Percentiles rank a stretch among this genome's conserved stretches.
Evolutionary conservation across 1,139 yeast genomes (phyloP).

Genomic region (Insectozyma bohioensis): DNA sequence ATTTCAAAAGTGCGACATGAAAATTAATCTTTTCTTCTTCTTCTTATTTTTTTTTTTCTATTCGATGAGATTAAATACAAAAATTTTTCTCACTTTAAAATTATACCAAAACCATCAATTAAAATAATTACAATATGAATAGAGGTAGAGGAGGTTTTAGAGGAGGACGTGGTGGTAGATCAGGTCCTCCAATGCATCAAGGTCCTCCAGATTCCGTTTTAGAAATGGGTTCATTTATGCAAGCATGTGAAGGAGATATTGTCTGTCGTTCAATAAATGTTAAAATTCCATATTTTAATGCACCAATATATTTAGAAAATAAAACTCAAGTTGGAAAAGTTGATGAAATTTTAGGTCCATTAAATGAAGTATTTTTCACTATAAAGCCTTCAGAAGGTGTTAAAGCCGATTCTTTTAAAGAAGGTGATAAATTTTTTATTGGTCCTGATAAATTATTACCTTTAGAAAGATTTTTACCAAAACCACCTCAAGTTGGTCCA

Average conservation of each 20-base stretch:
- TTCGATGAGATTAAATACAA: conserved; percentile 5
- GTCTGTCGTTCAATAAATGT: conserved; percentile 93
- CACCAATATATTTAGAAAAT: conserved; percentile 95
- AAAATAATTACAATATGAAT: conserved; percentile 37
- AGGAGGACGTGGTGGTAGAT: conserved; percentile 56
- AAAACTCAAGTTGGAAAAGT: conserved; percentile 95
- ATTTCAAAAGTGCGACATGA: too few relatives aligned
- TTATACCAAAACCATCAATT: too few relatives aligned
- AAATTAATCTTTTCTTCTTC: too few relatives aligned
- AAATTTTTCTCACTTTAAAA: conserved; percentile 3
- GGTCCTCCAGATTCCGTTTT: conserved; percentile 94
- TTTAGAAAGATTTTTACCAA: conserved; percentile 91
- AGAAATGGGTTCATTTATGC: conserved; percentile 93
- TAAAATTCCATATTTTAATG: conserved; percentile 97
- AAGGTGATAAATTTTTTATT: conserved; percentile 94
- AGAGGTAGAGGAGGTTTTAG: conserved; percentile 75
- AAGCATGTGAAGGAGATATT: conserved; percentile 95
- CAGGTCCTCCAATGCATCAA: conserved; percentile 47
- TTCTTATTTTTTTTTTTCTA: too few relatives aligned
- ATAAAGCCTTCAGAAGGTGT: conserved; percentile 96
- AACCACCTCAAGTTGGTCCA: conserved; percentile 78
- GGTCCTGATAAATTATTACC: conserved; percentile 96
- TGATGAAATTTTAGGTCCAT: conserved; percentile 96
- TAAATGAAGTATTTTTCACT: conserved; percentile 95
- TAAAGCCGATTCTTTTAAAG: conserved; percentile 87